Conservation (phyloP, 805 yeast genomes). For the Yamadazyma kitorensis region DNA sequence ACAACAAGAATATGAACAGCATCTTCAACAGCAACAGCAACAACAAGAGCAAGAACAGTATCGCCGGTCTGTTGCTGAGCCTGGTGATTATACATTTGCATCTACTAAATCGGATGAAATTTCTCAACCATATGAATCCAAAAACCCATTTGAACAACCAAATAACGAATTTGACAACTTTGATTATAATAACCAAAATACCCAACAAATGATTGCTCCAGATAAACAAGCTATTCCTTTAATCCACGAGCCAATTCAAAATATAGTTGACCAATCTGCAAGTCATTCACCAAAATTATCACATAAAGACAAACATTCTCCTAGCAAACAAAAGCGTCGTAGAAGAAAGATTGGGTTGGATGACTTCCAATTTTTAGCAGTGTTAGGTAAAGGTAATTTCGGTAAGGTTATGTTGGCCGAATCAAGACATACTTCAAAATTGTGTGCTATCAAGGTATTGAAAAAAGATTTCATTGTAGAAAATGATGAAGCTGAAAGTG, state of each 20-base stretch:
- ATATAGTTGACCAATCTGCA: constrained; percentile 1
- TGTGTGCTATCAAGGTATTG: constrained; percentile 95
- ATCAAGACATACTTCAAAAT: constrained; percentile 71
- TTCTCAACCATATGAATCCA: constrained; percentile 9
- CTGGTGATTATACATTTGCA: constrained; percentile 21
- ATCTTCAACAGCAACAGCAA: constrained; percentile 1
- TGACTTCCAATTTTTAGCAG: constrained; percentile 92
- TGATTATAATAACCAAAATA: constrained; percentile 24
- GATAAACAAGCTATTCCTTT: constrained; percentile 19
- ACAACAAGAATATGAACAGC: constrained; percentile 15
- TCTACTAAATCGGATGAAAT: constrained; percentile 19
- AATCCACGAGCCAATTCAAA: constrained; percentile 12
- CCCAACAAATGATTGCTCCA: constrained; percentile 16
- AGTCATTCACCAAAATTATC: constrained; percentile 4
- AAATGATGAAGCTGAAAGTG: constrained; percentile 94
- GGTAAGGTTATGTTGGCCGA: constrained; percentile 98
- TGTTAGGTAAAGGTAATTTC: constrained; percentile 96
- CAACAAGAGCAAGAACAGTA: constrained; percentile 2
- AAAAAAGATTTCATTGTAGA: constrained; percentile 95
- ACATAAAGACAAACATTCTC: constrained; percentile 16
- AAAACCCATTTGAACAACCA: constrained; percentile 13
- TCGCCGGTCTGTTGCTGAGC: no score
- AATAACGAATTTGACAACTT: constrained; percentile 18
- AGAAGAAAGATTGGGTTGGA: constrained; percentile 86
- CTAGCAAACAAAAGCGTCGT: constrained; percentile 30